phyloP scores from a whole-genome alignment of 352 stramenopile genomes.

The Phytophthora cactorum region DNA sequence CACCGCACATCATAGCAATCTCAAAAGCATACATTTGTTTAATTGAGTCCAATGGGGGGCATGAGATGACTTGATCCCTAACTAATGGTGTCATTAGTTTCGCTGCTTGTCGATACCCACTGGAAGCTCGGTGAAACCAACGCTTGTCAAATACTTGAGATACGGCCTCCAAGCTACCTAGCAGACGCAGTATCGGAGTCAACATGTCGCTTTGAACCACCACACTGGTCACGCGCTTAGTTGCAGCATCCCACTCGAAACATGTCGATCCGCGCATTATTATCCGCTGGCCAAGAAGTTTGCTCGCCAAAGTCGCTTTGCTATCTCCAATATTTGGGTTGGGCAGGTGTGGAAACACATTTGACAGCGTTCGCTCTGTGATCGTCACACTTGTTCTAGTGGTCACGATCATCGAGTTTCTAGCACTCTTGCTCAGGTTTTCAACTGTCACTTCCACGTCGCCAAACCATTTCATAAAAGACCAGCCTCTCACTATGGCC shows the following conservation, averaged over 20 bases:
- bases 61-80: too few species aligned
- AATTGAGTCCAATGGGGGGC: too few species aligned
- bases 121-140: background rate
- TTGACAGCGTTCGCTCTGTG: conserved; percentile 2
- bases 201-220: conserved; percentile 5
- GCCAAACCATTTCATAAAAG: conserved; percentile 3
- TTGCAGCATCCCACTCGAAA: background rate
- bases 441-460: conserved; percentile 5
- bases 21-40: too few species aligned
- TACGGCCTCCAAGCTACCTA: conserved; percentile 1
- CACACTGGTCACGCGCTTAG: background rate
- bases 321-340: background rate
- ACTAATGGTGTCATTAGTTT: too few species aligned
- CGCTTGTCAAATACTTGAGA: conserved; percentile 2
- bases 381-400: conserved; percentile 7
- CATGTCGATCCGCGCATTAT: conserved; percentile 1
- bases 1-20: too few species aligned
- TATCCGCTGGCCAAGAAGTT: conserved; percentile 4
- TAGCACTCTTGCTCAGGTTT: background rate
- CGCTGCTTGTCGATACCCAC: background rate
- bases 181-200: background rate
- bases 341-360: conserved; percentile 8
- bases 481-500: conserved; percentile 1
- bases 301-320: background rate
- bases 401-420: background rate